Conservation (phyloP, 805 yeast species). For the Cyberlindnera subsufficiens region DNA sequence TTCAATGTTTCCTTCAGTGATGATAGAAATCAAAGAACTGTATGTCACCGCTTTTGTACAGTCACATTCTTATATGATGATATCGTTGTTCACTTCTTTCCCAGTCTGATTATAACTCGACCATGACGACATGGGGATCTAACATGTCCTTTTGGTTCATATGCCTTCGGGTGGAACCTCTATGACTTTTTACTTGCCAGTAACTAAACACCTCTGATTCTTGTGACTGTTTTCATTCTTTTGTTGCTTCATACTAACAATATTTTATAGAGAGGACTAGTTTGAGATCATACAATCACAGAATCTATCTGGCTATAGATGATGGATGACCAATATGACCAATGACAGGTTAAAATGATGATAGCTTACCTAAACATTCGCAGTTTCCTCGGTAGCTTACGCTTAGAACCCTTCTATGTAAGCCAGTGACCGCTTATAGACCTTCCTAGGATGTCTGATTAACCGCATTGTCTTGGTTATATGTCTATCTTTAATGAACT, state of each 20-base stretch:
- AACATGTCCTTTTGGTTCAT: slow-evolving; percentile 20
- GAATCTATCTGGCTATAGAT: no score
- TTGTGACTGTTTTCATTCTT: slow-evolving; percentile 2
- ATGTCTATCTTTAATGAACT: not conserved
- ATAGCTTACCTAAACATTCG: slow-evolving; percentile 76
- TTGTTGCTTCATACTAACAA: slow-evolving; percentile 2
- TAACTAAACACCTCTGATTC: slow-evolving; percentile 58
- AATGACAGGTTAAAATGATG: slow-evolving; percentile 48
- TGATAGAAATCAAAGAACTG: no score
- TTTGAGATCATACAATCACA: slow-evolving; percentile 4
- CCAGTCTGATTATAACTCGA: slow-evolving; percentile 75
- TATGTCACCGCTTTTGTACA: no score
- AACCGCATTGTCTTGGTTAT: slow-evolving; percentile 3
- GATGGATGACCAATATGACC: not conserved
- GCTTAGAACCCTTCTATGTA: slow-evolving; percentile 73
- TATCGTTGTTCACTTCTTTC: slow-evolving; percentile 72
- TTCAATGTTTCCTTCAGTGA: no score
- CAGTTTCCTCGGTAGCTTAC: slow-evolving; percentile 95
- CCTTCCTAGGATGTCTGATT: slow-evolving; percentile 96
- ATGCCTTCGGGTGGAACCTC: slow-evolving; percentile 6
- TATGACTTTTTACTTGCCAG: slow-evolving; percentile 84
- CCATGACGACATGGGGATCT: slow-evolving; percentile 81
- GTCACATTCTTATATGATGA: slow-evolving; percentile 28
- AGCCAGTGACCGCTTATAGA: slow-evolving; percentile 79
- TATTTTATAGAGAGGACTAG: slow-evolving; percentile 9